A percentile compares a stretch with the other conserved stretches of the same genome.
These are phyloP conservation scores for Pleurotus citrinopileatus DNA, from an alignment of 768 basidiomycete genomes.

Conservation along the genomic window DNA sequence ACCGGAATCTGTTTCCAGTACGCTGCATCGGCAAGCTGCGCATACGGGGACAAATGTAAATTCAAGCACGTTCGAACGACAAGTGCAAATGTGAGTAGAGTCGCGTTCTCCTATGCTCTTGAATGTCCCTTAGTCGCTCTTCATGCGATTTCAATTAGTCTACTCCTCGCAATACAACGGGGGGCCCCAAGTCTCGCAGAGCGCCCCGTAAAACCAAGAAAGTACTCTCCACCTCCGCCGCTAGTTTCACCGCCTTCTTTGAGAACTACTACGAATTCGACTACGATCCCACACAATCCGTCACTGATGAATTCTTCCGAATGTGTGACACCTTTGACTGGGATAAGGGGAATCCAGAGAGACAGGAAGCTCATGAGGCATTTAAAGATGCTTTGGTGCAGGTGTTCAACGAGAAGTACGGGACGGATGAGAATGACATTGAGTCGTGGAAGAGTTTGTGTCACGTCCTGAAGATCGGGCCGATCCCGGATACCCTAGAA, in stretches of 20 bases:
- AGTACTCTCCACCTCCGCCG: neutral
- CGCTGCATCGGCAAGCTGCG: too few species aligned
- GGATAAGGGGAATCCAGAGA: constrained; percentile 10
- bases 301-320: constrained; percentile 15
- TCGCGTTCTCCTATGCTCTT: too few species aligned
- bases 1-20: too few species aligned
- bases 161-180: neutral
- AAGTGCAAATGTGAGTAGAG: too few species aligned
- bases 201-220: neutral
- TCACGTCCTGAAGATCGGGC: constrained; percentile 21
- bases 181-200: too few species aligned
- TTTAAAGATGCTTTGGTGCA: constrained; percentile 27
- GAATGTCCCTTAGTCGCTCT: neutral
- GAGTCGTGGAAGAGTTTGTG: constrained; percentile 27
- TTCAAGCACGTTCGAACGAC: too few species aligned
- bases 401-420: constrained; percentile 32
- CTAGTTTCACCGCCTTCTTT: constrained; percentile 13
- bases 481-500: constrained; percentile 23
- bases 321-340: constrained; percentile 16
- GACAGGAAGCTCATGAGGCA: constrained; percentile 14
- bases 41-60: too few species aligned
- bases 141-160: too few species aligned
- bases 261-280: constrained; percentile 14
- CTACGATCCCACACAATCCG: constrained; percentile 10
- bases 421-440: constrained; percentile 27